Conservation (phyloP, 2,329 filamentous ascomycete genomes). For the Rutstroemia sp. region DNA sequence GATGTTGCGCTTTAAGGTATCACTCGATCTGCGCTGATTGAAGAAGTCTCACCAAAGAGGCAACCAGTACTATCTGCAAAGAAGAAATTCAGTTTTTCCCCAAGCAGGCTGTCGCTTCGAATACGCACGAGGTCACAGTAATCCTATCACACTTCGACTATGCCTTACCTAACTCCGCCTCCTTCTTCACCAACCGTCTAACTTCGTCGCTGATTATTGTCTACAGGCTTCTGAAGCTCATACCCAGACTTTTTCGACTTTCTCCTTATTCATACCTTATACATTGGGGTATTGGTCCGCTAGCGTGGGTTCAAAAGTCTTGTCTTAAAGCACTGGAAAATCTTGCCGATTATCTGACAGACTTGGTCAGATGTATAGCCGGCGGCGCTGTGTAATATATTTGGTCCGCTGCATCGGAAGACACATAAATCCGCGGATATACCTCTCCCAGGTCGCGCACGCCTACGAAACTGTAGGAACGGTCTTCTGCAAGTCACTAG, state of each 20-base stretch:
- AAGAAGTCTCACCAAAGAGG: no score
- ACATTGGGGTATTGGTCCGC: slow-evolving; percentile 12
- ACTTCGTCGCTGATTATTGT: slow-evolving; percentile 21
- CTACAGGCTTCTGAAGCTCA: slow-evolving; percentile 19
- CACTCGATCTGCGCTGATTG: no score
- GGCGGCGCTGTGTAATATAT: slow-evolving; percentile 55
- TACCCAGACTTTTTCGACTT: slow-evolving; percentile 19
- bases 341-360: slow-evolving; percentile 44
- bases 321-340: slow-evolving; percentile 43
- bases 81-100: background rate
- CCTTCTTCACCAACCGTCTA: slow-evolving; percentile 17
- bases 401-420: slow-evolving; percentile 48
- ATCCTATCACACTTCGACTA: background rate
- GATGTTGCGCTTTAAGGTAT: no score
- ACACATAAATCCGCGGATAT: slow-evolving; percentile 49
- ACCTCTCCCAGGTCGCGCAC: slow-evolving; percentile 53
- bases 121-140: background rate
- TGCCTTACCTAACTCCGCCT: slow-evolving; percentile 14
- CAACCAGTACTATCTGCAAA: no score
- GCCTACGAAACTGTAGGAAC: slow-evolving; percentile 48
- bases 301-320: slow-evolving; percentile 34
- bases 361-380: slow-evolving; percentile 54
- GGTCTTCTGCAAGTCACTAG: slow-evolving; percentile 50
- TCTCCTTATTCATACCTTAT: slow-evolving; percentile 20
- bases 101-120: background rate